Conservation (phyloP, 352 stramenopile genomes). For the Phytophthora pistaciae region DNA sequence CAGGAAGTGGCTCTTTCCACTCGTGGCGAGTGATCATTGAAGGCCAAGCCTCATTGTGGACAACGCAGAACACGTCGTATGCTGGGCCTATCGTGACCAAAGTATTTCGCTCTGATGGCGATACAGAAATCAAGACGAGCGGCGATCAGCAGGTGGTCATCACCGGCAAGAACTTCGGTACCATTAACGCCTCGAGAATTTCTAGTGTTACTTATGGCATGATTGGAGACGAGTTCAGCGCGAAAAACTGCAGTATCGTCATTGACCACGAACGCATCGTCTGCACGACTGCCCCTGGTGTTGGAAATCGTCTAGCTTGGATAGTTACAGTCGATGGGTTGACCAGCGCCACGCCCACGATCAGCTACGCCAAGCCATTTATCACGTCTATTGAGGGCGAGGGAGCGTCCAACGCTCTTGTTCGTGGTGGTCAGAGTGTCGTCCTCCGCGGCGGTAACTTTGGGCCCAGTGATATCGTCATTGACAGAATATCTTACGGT, state of each 20-base stretch:
- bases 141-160: constrained; percentile 63
- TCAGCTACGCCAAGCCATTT: constrained; percentile 67
- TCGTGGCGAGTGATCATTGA: constrained; percentile 58
- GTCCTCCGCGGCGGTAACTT: constrained; percentile 67
- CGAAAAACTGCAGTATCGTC: constrained; percentile 49
- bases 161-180: constrained; percentile 68
- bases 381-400: constrained; percentile 48
- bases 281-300: constrained; percentile 55
- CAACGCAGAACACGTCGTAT: constrained; percentile 56
- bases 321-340: constrained; percentile 68
- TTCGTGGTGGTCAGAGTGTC: constrained; percentile 52
- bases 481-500: constrained; percentile 73
- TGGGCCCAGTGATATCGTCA: constrained; percentile 42
- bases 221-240: constrained; percentile 53
- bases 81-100: constrained; percentile 63
- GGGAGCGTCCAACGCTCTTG: constrained; percentile 38
- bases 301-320: constrained; percentile 60
- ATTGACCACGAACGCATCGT: constrained; percentile 62
- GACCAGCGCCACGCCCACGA: constrained; percentile 56
- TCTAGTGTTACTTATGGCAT: constrained; percentile 62
- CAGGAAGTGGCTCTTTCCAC: constrained; percentile 55
- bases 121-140: constrained; percentile 57
- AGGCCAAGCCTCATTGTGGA: constrained; percentile 42
- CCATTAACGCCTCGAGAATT: constrained; percentile 37
- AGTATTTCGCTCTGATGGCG: constrained; percentile 55